Evolutionary conservation across 495 filamentous ascomycete species (phyloP), one percentile per base, ranked within the genome.

Genomic region (Penicillium pulvis): DNA sequence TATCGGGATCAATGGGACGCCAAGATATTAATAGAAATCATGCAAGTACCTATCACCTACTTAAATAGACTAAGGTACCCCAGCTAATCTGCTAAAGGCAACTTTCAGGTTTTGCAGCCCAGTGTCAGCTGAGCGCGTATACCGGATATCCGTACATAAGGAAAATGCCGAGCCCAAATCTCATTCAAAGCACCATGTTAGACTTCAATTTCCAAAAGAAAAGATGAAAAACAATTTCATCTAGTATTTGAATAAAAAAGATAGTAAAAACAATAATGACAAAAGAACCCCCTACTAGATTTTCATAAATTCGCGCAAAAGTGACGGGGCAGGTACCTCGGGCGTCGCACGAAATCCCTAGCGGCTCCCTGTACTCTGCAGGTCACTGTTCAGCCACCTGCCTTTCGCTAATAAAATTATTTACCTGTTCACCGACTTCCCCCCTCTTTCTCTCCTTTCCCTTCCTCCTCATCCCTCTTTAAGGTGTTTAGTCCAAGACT

Each of bases 401-500:
- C 24, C 42, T 33, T 69, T 64, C 61, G 60, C 66, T 70, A 67
- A 58, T 45, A 33, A 51, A 44, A 60, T 61, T 65, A 68, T 61
- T 46, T 65, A 65, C 67, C 56, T 14, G 35, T 61, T 69, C 69
- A 67, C 61, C 72, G 62, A 68, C 69, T 71, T 61, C 65, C 68
- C 62, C 52, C 51, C 51, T 56, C 64, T 55, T 57, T 56, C 52
- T 51, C 58, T 65, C 65, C 57, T 57, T 54, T 57, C 46, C 52
- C 57, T 46, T 41, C 46, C 41, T 47, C 33, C 55, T 57, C 62
- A 45, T 51, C 53, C 33, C 48, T 33, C 49, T 53, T 59, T 63
- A 75, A 76, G 74, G 70, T 74, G 57, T 66, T 77, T 70, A 58
- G 52, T 63, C 31, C 56, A 60, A 10, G 44, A 47, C 59, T 61